Evolutionary conservation across 1,139 yeast genomes (phyloP).

Genomic region (Hyphopichia pseudoburtonii): DNA sequence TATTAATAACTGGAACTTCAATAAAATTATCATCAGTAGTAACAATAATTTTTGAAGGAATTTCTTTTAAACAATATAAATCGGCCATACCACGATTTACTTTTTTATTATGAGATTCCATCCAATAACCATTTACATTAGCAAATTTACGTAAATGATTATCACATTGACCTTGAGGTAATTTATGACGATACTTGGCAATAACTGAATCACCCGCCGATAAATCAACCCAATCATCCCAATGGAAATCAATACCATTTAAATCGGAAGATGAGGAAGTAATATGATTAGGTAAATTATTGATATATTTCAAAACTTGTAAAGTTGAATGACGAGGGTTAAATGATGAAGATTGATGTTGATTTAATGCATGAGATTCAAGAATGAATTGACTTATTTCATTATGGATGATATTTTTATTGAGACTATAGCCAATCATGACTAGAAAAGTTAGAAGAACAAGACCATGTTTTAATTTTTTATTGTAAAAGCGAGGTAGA

Average conservation of each 20-base stretch:
- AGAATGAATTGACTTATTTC: constrained; percentile 23
- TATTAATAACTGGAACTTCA: constrained; percentile 31
- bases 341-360: constrained; percentile 22
- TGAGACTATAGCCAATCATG: constrained; percentile 12
- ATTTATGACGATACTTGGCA: constrained; percentile 14
- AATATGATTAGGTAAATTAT: constrained; percentile 3
- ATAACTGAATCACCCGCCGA: constrained; percentile 25
- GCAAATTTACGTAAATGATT: constrained; percentile 21
- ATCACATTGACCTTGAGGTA: constrained; percentile 28
- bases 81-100: constrained; percentile 36
- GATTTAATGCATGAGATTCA: constrained; percentile 23
- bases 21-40: constrained; percentile 26
- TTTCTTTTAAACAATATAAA: constrained; percentile 32
- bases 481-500: constrained; percentile 19
- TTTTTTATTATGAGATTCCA: constrained; percentile 36
- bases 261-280: constrained; percentile 1
- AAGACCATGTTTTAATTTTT: constrained; percentile 17
- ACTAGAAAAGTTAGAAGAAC: constrained; percentile 16
- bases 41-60: constrained; percentile 28
- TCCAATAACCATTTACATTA: constrained; percentile 33
- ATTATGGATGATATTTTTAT: background rate
- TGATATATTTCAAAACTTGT: constrained; percentile 18
- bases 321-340: constrained; percentile 29
- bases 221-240: constrained; percentile 47
- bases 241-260: constrained; percentile 34